phyloP scores from a whole-genome alignment of 805 yeast species.

The Debaryomyces tyrocola region DNA sequence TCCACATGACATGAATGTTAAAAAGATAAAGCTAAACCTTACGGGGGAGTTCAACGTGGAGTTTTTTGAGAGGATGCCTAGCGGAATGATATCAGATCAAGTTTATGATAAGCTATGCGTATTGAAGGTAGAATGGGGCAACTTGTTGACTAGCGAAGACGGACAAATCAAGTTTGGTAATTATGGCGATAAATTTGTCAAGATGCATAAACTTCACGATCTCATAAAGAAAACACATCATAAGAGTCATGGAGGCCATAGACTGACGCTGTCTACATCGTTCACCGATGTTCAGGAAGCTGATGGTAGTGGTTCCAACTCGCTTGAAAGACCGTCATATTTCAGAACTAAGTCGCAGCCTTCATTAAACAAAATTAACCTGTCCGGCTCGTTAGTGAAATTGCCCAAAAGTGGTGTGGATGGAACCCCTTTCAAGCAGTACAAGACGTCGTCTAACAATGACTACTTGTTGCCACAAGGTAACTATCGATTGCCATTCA shows the following conservation, averaged over 20 bases:
- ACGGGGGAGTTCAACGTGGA: constrained; percentile 45
- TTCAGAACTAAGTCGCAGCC: constrained; percentile 35
- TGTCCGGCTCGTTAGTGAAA: constrained; percentile 15
- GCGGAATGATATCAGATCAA: constrained; percentile 30
- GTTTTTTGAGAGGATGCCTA: constrained; percentile 33
- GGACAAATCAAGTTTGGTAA: constrained; percentile 42
- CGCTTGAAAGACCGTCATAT: constrained; percentile 23
- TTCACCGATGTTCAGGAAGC: background rate
- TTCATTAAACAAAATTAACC: background rate
- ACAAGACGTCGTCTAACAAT: constrained; percentile 20
- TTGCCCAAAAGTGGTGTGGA: constrained; percentile 39
- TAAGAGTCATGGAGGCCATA: background rate
- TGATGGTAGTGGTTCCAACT: background rate
- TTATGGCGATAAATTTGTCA: constrained; percentile 38
- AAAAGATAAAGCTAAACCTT: constrained; percentile 36
- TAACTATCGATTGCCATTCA: constrained; percentile 52
- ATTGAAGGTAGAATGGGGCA: constrained; percentile 48
- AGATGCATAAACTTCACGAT: constrained; percentile 18
- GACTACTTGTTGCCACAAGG: constrained; percentile 50
- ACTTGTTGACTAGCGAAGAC: constrained; percentile 38
- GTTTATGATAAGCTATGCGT: constrained; percentile 40
- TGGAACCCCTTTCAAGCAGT: constrained; percentile 44
- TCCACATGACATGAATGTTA: constrained; percentile 42
- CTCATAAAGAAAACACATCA: constrained; percentile 4
- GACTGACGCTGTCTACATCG: background rate